Percentiles rank a stretch among this genome's conserved stretches.
Evolutionary conservation across 2,329 filamentous ascomycete species (phyloP).

Genomic region (Hymenotorrendiella dingleyae): DNA sequence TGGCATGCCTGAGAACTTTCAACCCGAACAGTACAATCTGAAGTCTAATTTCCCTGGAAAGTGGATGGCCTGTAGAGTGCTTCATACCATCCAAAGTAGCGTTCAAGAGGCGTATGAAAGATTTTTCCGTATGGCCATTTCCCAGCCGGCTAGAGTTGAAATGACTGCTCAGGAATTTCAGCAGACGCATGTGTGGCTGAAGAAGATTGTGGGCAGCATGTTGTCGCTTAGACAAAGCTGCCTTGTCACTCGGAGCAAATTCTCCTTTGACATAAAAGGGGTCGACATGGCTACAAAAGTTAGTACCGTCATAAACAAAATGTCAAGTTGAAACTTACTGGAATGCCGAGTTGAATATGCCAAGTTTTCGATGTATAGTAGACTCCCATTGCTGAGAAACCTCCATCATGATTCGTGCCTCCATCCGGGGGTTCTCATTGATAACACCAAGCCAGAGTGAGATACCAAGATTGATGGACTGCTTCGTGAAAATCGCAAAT

Average conservation of each 20-base stretch:
- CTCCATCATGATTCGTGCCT: slow-evolving; percentile 78
- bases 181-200: slow-evolving; percentile 75
- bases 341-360: slow-evolving; percentile 72
- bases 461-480: slow-evolving; percentile 90
- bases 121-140: slow-evolving; percentile 71
- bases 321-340: slow-evolving; percentile 40
- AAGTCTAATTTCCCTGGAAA: slow-evolving; percentile 88
- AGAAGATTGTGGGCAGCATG: slow-evolving; percentile 76
- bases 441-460: slow-evolving; percentile 96
- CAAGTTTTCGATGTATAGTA: slow-evolving; percentile 69
- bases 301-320: slow-evolving; percentile 27
- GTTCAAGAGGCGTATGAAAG: slow-evolving; percentile 77
- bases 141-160: slow-evolving; percentile 89
- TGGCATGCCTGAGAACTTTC: slow-evolving; percentile 68
- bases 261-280: slow-evolving; percentile 90
- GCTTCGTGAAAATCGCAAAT: slow-evolving; percentile 87
- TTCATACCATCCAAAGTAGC: slow-evolving; percentile 71
- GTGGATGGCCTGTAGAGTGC: slow-evolving; percentile 68
- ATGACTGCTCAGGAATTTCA: slow-evolving; percentile 89
- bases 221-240: slow-evolving; percentile 66
- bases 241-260: slow-evolving; percentile 84
- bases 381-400: slow-evolving; percentile 88
- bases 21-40: slow-evolving; percentile 80
- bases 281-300: slow-evolving; percentile 57
- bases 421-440: slow-evolving; percentile 87